Percentiles rank a stretch among this genome's conserved stretches.
Evolutionary conservation across 2,329 filamentous ascomycete genomes (phyloP).

Genomic region (Magnaporthiopsis rhizophila): DNA sequence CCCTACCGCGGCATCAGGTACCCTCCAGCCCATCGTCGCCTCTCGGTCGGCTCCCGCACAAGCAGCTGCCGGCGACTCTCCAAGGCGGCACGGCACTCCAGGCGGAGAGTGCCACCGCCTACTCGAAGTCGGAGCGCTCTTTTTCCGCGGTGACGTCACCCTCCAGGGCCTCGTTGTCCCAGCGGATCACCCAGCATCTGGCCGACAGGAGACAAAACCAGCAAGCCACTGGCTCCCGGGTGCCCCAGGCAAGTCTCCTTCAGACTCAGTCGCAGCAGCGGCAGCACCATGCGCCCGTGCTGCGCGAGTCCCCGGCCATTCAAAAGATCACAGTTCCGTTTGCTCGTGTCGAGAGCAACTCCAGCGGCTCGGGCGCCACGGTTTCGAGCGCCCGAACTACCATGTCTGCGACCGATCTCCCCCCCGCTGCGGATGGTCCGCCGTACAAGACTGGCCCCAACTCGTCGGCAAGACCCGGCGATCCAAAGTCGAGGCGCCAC

Average conservation of each 20-base stretch:
- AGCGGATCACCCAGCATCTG: slow-evolving; percentile 4
- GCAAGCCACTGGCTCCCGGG: neutral
- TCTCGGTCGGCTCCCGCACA: neutral
- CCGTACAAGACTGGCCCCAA: slow-evolving; percentile 13
- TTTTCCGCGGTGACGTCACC: slow-evolving; percentile 4
- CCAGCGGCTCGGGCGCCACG: slow-evolving; percentile 35
- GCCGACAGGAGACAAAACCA: neutral
- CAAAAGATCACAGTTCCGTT: slow-evolving; percentile 13
- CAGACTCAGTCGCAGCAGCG: slow-evolving; percentile 14
- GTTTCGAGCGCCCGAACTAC: slow-evolving; percentile 37
- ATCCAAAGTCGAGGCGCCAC: slow-evolving; percentile 32
- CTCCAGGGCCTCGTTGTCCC: neutral
- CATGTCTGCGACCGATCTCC: slow-evolving; percentile 37
- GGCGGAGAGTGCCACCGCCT: neutral
- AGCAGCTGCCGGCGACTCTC: neutral
- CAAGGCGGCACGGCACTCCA: neutral
- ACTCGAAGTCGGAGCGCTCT: neutral
- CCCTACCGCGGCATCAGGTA: neutral
- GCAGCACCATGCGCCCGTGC: slow-evolving; percentile 29
- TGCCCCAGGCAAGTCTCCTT: slow-evolving; percentile 1
- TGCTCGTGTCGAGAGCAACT: slow-evolving; percentile 36
- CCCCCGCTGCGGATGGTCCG: slow-evolving; percentile 32
- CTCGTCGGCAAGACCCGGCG: slow-evolving; percentile 19
- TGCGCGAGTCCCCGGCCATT: slow-evolving; percentile 14
- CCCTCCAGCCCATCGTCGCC: neutral